phyloP scores from a whole-genome alignment of 768 basidiomycete genomes.

The Lactarius vividus region DNA sequence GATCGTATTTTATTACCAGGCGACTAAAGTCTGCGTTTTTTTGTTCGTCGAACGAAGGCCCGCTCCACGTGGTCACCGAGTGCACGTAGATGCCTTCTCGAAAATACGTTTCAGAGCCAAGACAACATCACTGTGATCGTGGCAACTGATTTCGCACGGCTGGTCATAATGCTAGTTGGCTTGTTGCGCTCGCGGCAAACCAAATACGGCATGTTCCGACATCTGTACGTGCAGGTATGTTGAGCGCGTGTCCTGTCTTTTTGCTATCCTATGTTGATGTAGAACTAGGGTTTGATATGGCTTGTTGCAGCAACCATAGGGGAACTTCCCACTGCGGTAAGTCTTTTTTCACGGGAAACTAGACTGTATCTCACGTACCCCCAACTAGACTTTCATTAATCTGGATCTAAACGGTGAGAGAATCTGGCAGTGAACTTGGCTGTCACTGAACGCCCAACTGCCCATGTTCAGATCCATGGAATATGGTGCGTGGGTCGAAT shows the following conservation, averaged over 20 bases:
- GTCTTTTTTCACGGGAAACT: not conserved
- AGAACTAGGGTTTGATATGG: slow-evolving; percentile 19
- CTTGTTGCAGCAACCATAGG: slow-evolving; percentile 3
- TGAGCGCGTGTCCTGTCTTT: not conserved
- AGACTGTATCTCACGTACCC: not conserved
- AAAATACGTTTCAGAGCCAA: not conserved
- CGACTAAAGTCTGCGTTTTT: not conserved
- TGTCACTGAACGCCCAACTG: not conserved
- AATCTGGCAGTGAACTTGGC: not conserved
- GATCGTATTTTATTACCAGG: not conserved
- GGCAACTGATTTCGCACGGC: slow-evolving; percentile 8
- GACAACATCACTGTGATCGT: slow-evolving; percentile 11
- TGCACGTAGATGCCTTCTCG: not conserved
- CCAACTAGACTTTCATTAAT: slow-evolving; percentile 14
- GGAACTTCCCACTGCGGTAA: slow-evolving; percentile 10
- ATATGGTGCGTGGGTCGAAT: slow-evolving; percentile 9
- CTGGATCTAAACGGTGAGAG: slow-evolving; percentile 18
- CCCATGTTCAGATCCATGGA: slow-evolving; percentile 4
- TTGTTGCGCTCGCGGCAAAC: slow-evolving; percentile 4
- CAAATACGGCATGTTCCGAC: not conserved
- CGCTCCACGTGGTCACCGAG: not conserved
- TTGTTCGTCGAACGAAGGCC: not conserved
- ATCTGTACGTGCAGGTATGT: slow-evolving; percentile 16
- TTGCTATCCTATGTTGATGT: not conserved
- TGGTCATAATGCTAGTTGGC: slow-evolving; percentile 14